Conservation (phyloP, 257 asterid genomes). For the Petunia secreta region DNA sequence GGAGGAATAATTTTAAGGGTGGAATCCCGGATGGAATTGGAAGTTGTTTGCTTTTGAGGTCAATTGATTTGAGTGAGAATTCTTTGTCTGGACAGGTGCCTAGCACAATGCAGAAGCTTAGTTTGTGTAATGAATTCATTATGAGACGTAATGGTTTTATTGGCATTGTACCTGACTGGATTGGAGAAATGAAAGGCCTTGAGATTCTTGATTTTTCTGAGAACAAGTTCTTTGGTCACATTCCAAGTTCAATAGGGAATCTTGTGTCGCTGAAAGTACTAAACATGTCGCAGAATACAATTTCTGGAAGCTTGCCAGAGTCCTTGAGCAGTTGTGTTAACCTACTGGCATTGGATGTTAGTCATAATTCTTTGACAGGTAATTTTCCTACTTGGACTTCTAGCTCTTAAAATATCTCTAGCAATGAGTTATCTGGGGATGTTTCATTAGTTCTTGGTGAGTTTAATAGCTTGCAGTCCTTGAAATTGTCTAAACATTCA, state of each 20-base stretch:
- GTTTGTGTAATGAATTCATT: conserved; percentile 51
- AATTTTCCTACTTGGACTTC: conserved; percentile 56
- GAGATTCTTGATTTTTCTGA: conserved; percentile 68
- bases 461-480: conserved; percentile 50
- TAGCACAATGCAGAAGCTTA: conserved; percentile 69
- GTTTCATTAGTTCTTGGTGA: conserved; percentile 61
- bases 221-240: conserved; percentile 60
- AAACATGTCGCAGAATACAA: conserved; percentile 59
- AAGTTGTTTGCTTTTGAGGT: conserved; percentile 59
- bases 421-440: conserved; percentile 51
- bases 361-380: conserved; percentile 65
- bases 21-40: conserved; percentile 73
- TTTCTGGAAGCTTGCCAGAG: conserved; percentile 66
- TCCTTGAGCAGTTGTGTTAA: conserved; percentile 55
- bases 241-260: conserved; percentile 63
- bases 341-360: conserved; percentile 61
- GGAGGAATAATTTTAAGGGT: conserved; percentile 60
- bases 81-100: conserved; percentile 67
- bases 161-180: conserved; percentile 68
- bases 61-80: conserved; percentile 71
- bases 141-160: conserved; percentile 54
- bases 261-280: conserved; percentile 62
- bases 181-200: conserved; percentile 76
- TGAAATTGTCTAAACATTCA: conserved; percentile 59
- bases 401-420: conserved; percentile 55